Percentiles rank a stretch among this genome's conserved stretches.
phyloP scores from a whole-genome alignment of 1,284 basidiomycete genomes.

The Mycena sp. region DNA sequence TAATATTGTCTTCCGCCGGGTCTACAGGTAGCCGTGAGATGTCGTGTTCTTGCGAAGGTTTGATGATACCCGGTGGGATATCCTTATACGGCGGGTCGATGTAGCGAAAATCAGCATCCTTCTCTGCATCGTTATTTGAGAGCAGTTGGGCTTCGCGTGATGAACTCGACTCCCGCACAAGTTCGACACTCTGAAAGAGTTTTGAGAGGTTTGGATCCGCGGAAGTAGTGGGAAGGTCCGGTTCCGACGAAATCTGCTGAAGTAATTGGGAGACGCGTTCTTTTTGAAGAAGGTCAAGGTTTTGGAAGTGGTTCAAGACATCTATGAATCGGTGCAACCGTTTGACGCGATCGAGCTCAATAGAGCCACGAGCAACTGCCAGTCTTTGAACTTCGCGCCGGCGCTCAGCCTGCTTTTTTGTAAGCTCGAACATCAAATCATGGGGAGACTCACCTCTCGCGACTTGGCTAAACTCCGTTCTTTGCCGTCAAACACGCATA shows the following conservation, averaged over 20 bases:
- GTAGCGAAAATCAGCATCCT: too few relatives aligned
- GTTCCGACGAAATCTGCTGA: constrained; percentile 20
- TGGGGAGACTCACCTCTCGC: constrained; percentile 62
- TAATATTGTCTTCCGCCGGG: too few relatives aligned
- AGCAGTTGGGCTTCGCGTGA: too few relatives aligned
- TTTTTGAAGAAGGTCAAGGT: constrained; percentile 46
- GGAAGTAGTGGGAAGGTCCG: neutral
- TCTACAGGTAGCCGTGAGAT: too few relatives aligned
- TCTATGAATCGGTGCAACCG: constrained; percentile 58
- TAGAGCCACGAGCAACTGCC: constrained; percentile 55
- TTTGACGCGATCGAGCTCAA: constrained; percentile 62
- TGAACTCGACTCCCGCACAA: too few relatives aligned
- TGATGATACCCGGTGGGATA: too few relatives aligned
- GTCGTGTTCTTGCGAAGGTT: too few relatives aligned
- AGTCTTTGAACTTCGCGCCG: constrained; percentile 58
- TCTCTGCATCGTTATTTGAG: too few relatives aligned
- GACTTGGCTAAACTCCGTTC: constrained; percentile 73
- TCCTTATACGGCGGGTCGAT: too few relatives aligned
- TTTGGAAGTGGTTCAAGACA: constrained; percentile 48
- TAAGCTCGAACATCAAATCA: neutral
- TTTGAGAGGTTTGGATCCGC: too few relatives aligned
- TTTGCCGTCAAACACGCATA: constrained; percentile 83
- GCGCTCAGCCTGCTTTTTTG: constrained; percentile 53
- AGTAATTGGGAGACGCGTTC: constrained; percentile 41
- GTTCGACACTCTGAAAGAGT: too few relatives aligned